Evolutionary conservation across 2,329 filamentous ascomycete species (phyloP).

Genomic region (Cordyceps javanica): DNA sequence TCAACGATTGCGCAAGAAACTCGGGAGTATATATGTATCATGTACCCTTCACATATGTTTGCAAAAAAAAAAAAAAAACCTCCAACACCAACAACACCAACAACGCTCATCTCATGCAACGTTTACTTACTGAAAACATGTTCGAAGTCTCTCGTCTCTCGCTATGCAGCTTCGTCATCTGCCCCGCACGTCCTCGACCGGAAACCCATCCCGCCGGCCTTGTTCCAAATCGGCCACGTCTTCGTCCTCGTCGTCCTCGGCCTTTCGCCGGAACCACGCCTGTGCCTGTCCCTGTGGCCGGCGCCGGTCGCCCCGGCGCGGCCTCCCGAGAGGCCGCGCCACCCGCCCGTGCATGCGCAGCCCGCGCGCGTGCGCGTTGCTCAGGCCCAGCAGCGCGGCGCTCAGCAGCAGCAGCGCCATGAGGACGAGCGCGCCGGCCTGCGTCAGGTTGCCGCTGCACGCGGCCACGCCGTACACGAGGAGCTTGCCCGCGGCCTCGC

Average conservation of each 20-base stretch:
- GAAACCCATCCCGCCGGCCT: neutral
- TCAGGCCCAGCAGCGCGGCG: slow-evolving; percentile 46
- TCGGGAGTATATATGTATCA: neutral
- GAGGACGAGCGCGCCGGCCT: slow-evolving; percentile 45
- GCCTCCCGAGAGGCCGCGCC: slow-evolving; percentile 22
- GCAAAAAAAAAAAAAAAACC: too few species aligned
- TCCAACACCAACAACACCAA: too few species aligned
- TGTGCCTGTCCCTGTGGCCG: too few species aligned
- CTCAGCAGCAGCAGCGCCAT: slow-evolving; percentile 46
- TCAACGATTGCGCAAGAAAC: neutral
- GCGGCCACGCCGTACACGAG: slow-evolving; percentile 52
- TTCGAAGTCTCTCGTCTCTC: too few species aligned
- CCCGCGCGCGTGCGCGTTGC: slow-evolving; percentile 42
- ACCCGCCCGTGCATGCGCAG: slow-evolving; percentile 47
- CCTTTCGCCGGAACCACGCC: neutral
- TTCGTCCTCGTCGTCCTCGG: neutral
- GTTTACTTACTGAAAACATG: too few species aligned
- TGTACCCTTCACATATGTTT: too few species aligned
- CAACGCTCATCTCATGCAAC: too few species aligned
- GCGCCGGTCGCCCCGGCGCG: neutral
- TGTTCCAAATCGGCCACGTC: neutral
- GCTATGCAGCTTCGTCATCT: neutral
- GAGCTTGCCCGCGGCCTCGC: slow-evolving; percentile 48
- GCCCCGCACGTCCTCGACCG: slow-evolving; percentile 1
- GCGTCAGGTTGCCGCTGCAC: slow-evolving; percentile 48